Evolutionary conservation across 495 filamentous ascomycete species (phyloP).

Genomic region (Entonaema liquescens): DNA sequence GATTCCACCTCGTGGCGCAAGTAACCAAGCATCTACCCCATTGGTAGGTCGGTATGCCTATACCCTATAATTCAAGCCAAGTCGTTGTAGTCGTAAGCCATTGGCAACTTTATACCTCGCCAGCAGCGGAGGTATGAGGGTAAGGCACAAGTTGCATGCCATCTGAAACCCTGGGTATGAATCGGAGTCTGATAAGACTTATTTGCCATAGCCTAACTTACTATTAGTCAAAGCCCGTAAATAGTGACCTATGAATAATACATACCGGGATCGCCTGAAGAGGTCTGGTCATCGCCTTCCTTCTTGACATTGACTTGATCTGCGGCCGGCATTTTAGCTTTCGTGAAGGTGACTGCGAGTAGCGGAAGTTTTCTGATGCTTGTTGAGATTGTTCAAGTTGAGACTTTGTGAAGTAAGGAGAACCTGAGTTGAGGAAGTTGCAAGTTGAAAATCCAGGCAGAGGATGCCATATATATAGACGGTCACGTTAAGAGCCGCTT

Average conservation of each 20-base stretch:
- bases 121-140: background rate
- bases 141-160: background rate
- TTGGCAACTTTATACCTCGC: background rate
- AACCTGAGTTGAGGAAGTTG: no score
- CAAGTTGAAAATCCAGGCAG: background rate
- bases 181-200: background rate
- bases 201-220: constrained; percentile 14
- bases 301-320: background rate
- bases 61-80: background rate
- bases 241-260: background rate
- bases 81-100: background rate
- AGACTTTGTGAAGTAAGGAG: background rate
- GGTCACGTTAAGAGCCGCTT: no score
- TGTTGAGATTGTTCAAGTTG: background rate
- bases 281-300: background rate
- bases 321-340: background rate
- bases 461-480: background rate
- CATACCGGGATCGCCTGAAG: constrained; percentile 23
- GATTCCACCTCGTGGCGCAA: no score
- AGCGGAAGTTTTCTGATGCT: background rate
- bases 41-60: background rate
- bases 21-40: background rate
- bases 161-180: background rate
- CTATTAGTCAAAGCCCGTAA: background rate
- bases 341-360: background rate